Evolutionary conservation across 129 eudicot species (phyloP), one percentile per base, ranked within the genome.

Genomic region (Helianthus tuberosus): DNA sequence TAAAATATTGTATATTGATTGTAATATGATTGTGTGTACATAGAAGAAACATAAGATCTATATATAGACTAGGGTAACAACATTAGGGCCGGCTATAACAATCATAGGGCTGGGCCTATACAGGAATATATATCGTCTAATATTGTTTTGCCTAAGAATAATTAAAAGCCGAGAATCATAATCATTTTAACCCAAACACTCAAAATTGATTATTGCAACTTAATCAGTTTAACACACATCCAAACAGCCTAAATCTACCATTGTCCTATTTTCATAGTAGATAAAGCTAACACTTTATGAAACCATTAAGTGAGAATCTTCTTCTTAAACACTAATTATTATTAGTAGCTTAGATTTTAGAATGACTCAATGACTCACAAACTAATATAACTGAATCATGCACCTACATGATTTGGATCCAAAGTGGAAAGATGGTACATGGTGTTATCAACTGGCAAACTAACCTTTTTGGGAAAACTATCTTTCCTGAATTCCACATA

Each of bases 361-460:
- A 60, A 13, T 60, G 66, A 32, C 66, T 15, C 13, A 60, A 2
- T 60, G 66, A 32, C 66, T 39, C 13, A 60, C 17, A 60, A 60
- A 60, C 44, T 60, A 27, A 60, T 60, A 60, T 11, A 60, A 60
- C 9, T 60, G 44, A 59, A 32, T n/a, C 44, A 60, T 59, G 65
- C 65, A 60, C 66, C 66, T 60, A 29, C 16, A 59, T 25, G 41
- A 59, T 59, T 59, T 59, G 65, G 16, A 59, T 59, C 65, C 15
- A 59, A 27, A 60, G 43, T 60, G 66, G 11, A 60, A 60, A 29
- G 43, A 60, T 12, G 17, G 41, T 32, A 60, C 43, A 60, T 29
- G 16, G 43, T 60, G 43, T 29, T 60, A 60, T 60, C 44, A 60
- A 5, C 29, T 60, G 17, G 43, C 43, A 60, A 60, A 13, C 66